Evolutionary conservation across 495 filamentous ascomycete species (phyloP).

Genomic region (Tetracladium setigerum): DNA sequence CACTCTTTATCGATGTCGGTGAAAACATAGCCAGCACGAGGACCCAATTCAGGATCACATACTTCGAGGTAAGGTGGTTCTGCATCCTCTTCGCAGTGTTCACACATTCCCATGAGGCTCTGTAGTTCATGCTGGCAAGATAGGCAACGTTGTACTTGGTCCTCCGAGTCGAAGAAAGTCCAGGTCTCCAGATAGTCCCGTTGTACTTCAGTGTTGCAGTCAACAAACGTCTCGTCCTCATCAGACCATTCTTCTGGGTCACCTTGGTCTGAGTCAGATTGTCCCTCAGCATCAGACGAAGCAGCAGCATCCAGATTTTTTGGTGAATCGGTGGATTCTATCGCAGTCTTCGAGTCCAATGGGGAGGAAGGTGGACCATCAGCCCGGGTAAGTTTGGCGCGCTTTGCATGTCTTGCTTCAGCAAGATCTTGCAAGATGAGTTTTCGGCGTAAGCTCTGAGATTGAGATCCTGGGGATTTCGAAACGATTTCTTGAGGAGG

Average conservation of each 20-base stretch:
- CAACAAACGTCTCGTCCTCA: slow-evolving; percentile 1
- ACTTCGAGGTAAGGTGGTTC: slow-evolving; percentile 14
- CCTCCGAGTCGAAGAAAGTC: slow-evolving; percentile 4
- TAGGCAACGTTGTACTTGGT: slow-evolving; percentile 10
- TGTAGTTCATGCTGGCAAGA: slow-evolving; percentile 13
- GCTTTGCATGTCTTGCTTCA: slow-evolving; percentile 1
- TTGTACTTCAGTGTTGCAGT: slow-evolving; percentile 2
- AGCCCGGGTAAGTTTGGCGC: background rate
- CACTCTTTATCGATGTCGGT: slow-evolving; percentile 3
- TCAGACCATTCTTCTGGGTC: background rate
- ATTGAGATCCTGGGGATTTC: slow-evolving; percentile 13
- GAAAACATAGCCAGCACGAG: slow-evolving; percentile 1
- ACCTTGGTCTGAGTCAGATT: background rate
- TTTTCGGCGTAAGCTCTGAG: slow-evolving; percentile 14
- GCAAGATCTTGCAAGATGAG: slow-evolving; percentile 7
- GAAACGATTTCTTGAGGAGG: background rate
- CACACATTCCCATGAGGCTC: slow-evolving; percentile 8
- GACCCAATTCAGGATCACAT: background rate
- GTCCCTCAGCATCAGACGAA: background rate
- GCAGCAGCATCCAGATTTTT: background rate
- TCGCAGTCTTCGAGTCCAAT: background rate
- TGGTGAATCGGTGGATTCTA: background rate
- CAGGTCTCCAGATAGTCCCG: background rate
- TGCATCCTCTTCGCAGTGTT: slow-evolving; percentile 3
- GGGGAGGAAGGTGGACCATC: slow-evolving; percentile 5